Base-by-base conservation (phyloP, 148 eudicot species). In the Cornus suecica region DNA sequence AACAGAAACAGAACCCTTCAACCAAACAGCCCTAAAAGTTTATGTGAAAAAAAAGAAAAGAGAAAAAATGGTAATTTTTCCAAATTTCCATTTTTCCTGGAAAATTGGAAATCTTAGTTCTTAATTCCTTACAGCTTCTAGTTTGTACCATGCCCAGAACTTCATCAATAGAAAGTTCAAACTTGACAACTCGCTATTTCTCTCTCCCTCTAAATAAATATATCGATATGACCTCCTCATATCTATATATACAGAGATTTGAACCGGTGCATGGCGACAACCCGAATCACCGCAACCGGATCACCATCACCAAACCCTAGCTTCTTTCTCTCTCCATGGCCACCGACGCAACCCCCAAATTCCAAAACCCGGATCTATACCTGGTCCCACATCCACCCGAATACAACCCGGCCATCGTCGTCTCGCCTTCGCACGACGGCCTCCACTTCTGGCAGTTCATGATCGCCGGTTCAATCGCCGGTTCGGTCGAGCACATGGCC, bases 391-490 rank as follows among this genome's bases (percentile, higher is more conserved):
- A 77, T 7, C 87, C 85, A 0, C 84, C 89, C 22, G 84, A 78
- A 41, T 75, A 75, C 77, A 84, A 70, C 70, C 85, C 82, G 0
- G 79, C 67, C 25, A 34, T 79, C 31, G 61, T 77, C 79, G 80
- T 74, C 58, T 28, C 82, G 13, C 75, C 86, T 71, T 24, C 70
- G 1, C 94, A 91, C 81, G 94, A 91, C 81, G 98, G 98, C 15
- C 91, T 92, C 1, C 83, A 73, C 51, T 94, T 90, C 79, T 92
- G 88, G 88, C 95, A 94, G 82, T 92, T 86, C 80, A 90, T 94
- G 98, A 65, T 94, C 26, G 92, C 97, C 74, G 98, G 97, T 10
- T 92, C 98, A 0, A 72, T 92, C 73, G 97, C 98, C n/a, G 95
- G 98, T 18, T 85, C 86, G 77, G 90, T 86, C 10, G 95, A 94